Evolutionary conservation across 2,329 filamentous ascomycete species (phyloP).

Genomic region (Pestalotiopsis sp.): DNA sequence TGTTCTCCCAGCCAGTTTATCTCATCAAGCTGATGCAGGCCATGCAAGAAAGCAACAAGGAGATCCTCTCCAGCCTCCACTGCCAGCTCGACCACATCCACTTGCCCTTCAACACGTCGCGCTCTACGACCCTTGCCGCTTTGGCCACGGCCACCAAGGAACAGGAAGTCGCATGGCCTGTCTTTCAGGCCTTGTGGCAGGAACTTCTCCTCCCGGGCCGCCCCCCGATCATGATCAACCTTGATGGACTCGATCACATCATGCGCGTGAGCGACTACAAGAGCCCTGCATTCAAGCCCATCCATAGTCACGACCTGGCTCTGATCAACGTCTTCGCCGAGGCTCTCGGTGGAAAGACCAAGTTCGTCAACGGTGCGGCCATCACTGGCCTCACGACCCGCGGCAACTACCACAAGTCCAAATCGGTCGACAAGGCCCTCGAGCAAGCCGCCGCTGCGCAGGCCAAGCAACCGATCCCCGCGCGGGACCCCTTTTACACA

Average conservation of each 20-base stretch:
- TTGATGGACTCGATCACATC: conserved; percentile 81
- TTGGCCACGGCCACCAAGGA: conserved; percentile 75
- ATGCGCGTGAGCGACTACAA: conserved; percentile 81
- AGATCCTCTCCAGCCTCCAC: conserved; percentile 58
- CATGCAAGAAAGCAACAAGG: conserved; percentile 72
- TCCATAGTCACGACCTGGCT: conserved; percentile 85
- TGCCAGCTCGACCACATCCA: conserved; percentile 56
- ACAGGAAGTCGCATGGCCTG: conserved; percentile 75
- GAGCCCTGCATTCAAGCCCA: conserved; percentile 67
- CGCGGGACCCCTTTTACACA: conserved; percentile 55
- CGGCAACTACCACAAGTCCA: conserved; percentile 68
- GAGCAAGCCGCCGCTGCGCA: conserved; percentile 54
- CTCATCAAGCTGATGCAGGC: conserved; percentile 73
- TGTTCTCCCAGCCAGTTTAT: conserved; percentile 81
- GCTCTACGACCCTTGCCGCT: conserved; percentile 64
- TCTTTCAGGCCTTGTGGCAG: conserved; percentile 79
- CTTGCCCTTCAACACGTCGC: conserved; percentile 62
- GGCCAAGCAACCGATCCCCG: conserved; percentile 34
- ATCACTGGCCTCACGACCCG: conserved; percentile 75
- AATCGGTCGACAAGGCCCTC: conserved; percentile 71
- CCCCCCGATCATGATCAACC: conserved; percentile 67
- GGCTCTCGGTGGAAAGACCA: conserved; percentile 63
- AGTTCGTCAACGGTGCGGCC: conserved; percentile 74
- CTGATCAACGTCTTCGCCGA: conserved; percentile 77
- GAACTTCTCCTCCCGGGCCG: conserved; percentile 65